Base-by-base conservation (phyloP, 352 stramenopile species). In the Phytophthora constricta region DNA sequence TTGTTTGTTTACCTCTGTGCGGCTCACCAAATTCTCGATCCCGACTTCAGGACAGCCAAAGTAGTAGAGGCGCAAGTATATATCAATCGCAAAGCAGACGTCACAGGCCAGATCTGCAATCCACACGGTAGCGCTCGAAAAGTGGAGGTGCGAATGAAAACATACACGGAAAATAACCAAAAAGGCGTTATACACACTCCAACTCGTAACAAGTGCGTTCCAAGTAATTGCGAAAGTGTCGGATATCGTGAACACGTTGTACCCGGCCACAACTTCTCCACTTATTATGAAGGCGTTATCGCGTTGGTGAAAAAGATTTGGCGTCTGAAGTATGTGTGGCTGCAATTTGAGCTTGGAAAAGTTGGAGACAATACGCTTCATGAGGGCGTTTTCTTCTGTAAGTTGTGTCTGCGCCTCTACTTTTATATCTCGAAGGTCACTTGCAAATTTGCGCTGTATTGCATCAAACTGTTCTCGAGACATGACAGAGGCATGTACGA, bases 61-160 rank as follows among this genome's bases (percentile, higher is more conserved):
- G 54, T 87, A 88, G 42, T 83, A 88, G 8, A 90, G 51, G 33
- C 84, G 83, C 16, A 90, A 58, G 10, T 86, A 78, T 14, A 92
- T 74, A 31, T 92, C 83, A 2, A 70, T 20, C 3, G 49, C 50
- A 11, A 86, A 69, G 8, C 82, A 27, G 5, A 60, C 25, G 41
- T 91, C 82, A 2, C 73, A 70, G 23, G 68, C 87, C 67, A 31
- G 72, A 16, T 63, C 56, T 1, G 56, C 23, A 22, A 74, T 55
- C 55, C 63, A 56, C 33, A 88, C 54, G 0, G 50, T 53, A 1
- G 47, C 57, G 49, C 49, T 55, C 19, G 34, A 34, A 1, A 54
- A 34, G 20, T 31, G 47, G 1, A 76, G 64, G 7, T 76, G 42
- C 13, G 70, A 61, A 10, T 89, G 50, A 26, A 92, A 92, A 26